Evolutionary conservation across 805 yeast genomes (phyloP).

Genomic region (Saturnispora zaruensis): DNA sequence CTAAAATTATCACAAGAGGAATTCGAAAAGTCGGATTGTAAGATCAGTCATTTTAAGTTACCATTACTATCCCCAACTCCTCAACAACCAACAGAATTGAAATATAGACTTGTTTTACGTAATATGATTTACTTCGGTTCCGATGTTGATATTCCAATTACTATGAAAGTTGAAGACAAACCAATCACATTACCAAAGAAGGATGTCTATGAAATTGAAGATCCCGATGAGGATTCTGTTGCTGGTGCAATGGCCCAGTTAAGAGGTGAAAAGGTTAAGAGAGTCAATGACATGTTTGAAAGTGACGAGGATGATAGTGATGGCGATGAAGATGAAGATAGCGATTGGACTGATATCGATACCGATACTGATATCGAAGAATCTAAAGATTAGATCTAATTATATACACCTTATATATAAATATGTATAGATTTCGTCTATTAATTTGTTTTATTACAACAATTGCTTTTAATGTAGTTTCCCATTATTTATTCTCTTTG

Average conservation of each 20-base stretch:
- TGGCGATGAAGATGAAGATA: slow-evolving; percentile 15
- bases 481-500: background rate
- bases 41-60: slow-evolving; percentile 66
- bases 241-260: slow-evolving; percentile 69
- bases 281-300: slow-evolving; percentile 29
- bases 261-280: slow-evolving; percentile 52
- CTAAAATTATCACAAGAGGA: slow-evolving; percentile 44
- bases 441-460: slow-evolving; percentile 2
- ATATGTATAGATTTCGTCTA: background rate
- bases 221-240: slow-evolving; percentile 64
- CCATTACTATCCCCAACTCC: slow-evolving; percentile 75
- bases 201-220: slow-evolving; percentile 52
- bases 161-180: slow-evolving; percentile 59
- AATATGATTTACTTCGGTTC: slow-evolving; percentile 75
- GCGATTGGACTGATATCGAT: slow-evolving; percentile 44
- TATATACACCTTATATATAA: background rate
- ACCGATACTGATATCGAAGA: slow-evolving; percentile 61
- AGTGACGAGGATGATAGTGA: slow-evolving; percentile 21
- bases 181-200: slow-evolving; percentile 35
- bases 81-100: slow-evolving; percentile 50
- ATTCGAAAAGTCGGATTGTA: slow-evolving; percentile 36
- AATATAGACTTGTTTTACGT: slow-evolving; percentile 62
- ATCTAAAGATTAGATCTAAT: slow-evolving; percentile 5
- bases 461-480: slow-evolving; percentile 7
- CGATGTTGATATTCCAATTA: slow-evolving; percentile 65